Evolutionary conservation across 306 rosid species (phyloP).

Genomic region (Prunus armeniaca): DNA sequence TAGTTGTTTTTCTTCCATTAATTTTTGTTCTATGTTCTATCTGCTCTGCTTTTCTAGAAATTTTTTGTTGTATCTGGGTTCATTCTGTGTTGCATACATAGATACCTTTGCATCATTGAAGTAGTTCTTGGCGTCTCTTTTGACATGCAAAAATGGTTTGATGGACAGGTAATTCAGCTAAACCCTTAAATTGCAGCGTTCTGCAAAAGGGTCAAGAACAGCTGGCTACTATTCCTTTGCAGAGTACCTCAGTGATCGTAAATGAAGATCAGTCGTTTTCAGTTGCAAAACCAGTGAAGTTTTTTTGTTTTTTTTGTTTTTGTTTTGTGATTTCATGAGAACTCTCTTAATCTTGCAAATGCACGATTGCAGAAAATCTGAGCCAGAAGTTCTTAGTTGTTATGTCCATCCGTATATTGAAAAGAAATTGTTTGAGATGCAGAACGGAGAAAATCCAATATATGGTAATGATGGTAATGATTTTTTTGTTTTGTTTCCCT

Average conservation of each 20-base stretch:
- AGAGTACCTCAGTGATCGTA: slow-evolving; percentile 32
- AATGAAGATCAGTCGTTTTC: slow-evolving; percentile 36
- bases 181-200: slow-evolving; percentile 30
- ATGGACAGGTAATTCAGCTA: slow-evolving; percentile 49
- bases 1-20: neutral
- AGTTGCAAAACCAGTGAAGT: slow-evolving; percentile 32
- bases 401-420: slow-evolving; percentile 60
- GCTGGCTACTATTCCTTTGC: slow-evolving; percentile 29
- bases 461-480: slow-evolving; percentile 35
- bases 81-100: neutral
- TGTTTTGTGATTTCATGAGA: slow-evolving; percentile 7
- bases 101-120: neutral
- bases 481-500: slow-evolving; percentile 17
- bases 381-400: slow-evolving; percentile 37
- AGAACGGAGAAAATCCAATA: slow-evolving; percentile 34
- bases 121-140: slow-evolving; percentile 15
- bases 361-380: slow-evolving; percentile 48
- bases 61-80: neutral
- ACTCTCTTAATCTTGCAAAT: slow-evolving; percentile 10
- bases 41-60: neutral
- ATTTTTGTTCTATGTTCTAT: neutral
- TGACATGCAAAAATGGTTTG: slow-evolving; percentile 15
- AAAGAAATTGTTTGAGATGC: slow-evolving; percentile 46
- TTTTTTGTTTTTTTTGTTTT: slow-evolving; percentile 8
- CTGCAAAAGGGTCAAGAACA: slow-evolving; percentile 38